A percentile compares a stretch with the other conserved stretches of the same genome.
These are phyloP conservation scores for Pterocarpus macrocarpus DNA, from an alignment of 306 rosid genomes.

Conservation along the genomic window DNA sequence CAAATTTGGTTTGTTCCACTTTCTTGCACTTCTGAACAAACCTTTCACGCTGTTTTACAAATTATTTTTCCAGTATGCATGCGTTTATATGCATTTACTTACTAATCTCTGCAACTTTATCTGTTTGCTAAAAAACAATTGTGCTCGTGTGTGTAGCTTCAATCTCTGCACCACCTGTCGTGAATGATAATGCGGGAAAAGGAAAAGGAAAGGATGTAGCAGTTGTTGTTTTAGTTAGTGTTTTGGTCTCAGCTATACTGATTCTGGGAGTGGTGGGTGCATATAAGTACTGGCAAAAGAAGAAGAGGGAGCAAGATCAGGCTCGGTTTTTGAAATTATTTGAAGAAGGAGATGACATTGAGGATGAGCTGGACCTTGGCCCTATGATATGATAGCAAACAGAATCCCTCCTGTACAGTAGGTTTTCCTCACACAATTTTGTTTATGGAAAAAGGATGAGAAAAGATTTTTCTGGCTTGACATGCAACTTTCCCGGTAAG, in stretches of 20 bases:
- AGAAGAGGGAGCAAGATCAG: constrained; percentile 84
- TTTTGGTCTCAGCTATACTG: constrained; percentile 47
- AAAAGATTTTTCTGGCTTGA: constrained; percentile 25
- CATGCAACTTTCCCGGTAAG: not conserved
- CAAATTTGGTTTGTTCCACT: constrained; percentile 20
- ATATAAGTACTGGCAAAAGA: constrained; percentile 88
- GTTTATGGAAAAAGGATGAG: constrained; percentile 34
- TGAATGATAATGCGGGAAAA: constrained; percentile 42
- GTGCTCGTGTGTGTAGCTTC: constrained; percentile 59
- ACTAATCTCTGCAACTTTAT: constrained; percentile 8
- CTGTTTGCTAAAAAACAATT: constrained; percentile 22
- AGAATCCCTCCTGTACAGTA: constrained; percentile 56
- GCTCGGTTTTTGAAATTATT: constrained; percentile 91
- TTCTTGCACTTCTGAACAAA: constrained; percentile 27
- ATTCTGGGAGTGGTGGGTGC: constrained; percentile 51
- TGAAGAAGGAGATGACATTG: constrained; percentile 90
- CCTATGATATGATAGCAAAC: constrained; percentile 58
- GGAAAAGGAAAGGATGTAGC: constrained; percentile 58
- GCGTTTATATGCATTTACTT: constrained; percentile 10
- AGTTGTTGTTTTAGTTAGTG: constrained; percentile 54
- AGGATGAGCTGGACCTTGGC: constrained; percentile 86
- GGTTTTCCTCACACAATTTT: constrained; percentile 61
- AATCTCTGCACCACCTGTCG: constrained; percentile 42
- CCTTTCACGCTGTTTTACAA: not conserved
- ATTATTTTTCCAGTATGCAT: not conserved